Evolutionary conservation across 192 early-diverging fungal species (phyloP), one percentile per base, ranked within the genome.

Genomic region (Backusella liffmaniae): DNA sequence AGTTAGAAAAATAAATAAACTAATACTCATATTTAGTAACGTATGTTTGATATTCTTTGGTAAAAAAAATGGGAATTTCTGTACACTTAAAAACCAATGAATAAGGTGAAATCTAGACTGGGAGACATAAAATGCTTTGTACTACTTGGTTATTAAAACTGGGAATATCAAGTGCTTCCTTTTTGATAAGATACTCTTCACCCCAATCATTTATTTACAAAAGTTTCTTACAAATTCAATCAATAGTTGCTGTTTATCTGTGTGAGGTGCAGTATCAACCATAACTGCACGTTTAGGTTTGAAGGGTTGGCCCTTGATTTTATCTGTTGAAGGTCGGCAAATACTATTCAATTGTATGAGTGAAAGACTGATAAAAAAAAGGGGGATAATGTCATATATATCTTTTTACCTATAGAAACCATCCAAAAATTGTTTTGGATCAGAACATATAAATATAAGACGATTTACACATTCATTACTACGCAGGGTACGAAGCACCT

Each of bases 251-350:
- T 82, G 91, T 37, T 86, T 87, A 21, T 84, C 73, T n/a, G 90
- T 88, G 76, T 95, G 91, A 66, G 94, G 94, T 84, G 94, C 93
- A 34, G 93, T 65, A 77, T 95, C 94, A 2, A 95, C 82, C 0
- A 90, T 81, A 18, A 89, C 77, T 5, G 88, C 91, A 39, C 83
- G 76, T 8, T 76, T 71, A 5, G 89, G 88, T 26, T 82, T 77
- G 83, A 95, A 95, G 9, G 90, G 89, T 26, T 21, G 29, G 6
- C 89, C 90, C 9, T 75, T 73, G 69, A 80, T 91, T 79, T 81
- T 81, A 73, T 89, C 91, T 3, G 93, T 89, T 9, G 82, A 76
- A 21, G 93, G 93, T 13, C 90, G 82, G 72, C 91, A 92, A n/a
- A 95, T 79, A 75, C 90, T 92, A 80, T 32, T 51, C 51, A 66